Conservation (phyloP, 768 basidiomycete species). For the Daedaleopsis sinensis region DNA sequence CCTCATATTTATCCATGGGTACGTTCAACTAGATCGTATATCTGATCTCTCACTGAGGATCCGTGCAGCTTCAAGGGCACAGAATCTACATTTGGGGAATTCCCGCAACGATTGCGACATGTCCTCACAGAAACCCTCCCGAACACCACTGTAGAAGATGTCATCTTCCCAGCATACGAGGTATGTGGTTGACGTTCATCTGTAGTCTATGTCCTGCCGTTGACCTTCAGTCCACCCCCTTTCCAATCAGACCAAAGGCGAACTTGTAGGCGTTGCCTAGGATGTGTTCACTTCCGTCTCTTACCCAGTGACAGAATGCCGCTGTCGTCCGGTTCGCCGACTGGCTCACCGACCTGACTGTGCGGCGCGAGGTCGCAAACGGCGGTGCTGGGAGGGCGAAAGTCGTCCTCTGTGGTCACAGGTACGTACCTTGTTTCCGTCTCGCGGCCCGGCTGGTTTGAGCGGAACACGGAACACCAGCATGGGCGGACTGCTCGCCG, state of each 20-base stretch:
- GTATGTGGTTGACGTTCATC: conserved; percentile 37
- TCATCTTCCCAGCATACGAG: conserved; percentile 91
- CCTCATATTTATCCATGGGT: conserved; percentile 82
- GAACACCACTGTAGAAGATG: conserved; percentile 62
- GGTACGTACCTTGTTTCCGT: conserved; percentile 43
- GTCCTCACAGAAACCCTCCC: conserved; percentile 67
- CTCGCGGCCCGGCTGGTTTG: neutral
- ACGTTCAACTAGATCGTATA: conserved; percentile 34
- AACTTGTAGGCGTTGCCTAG: conserved; percentile 59
- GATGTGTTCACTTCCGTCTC: conserved; percentile 13
- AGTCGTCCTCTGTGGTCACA: conserved; percentile 89
- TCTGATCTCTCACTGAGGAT: conserved; percentile 22
- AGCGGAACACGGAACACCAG: conserved; percentile 39
- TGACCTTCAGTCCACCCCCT: neutral
- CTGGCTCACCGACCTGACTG: conserved; percentile 88
- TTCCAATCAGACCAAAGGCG: conserved; percentile 75
- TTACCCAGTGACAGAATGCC: conserved; percentile 52
- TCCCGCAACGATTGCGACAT: conserved; percentile 81
- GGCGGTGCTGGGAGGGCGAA: conserved; percentile 75
- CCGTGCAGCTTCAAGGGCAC: conserved; percentile 54
- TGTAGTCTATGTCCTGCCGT: no score
- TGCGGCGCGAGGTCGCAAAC: conserved; percentile 79
- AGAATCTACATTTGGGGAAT: conserved; percentile 74
- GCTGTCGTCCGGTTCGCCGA: conserved; percentile 88
- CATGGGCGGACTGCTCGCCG: conserved; percentile 91